Conservation (phyloP, 805 yeast genomes). For the Scheffersomyces coipomensis region DNA sequence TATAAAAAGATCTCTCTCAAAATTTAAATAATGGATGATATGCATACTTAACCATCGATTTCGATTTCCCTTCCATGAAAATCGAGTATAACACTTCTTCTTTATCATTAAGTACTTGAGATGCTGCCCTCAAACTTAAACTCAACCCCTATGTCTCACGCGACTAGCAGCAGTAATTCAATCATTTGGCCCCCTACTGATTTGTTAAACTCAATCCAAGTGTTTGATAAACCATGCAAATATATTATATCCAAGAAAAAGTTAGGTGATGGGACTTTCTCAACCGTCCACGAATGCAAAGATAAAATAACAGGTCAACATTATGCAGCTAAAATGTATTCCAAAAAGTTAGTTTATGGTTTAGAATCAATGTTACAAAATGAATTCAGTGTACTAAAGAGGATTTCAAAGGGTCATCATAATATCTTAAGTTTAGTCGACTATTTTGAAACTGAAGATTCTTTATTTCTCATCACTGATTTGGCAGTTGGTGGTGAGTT, state of each 20-base stretch:
- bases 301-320: constrained; percentile 36
- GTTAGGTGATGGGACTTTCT: constrained; percentile 49
- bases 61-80: no score
- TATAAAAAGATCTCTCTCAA: no score
- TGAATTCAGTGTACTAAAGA: constrained; percentile 57
- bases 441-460: constrained; percentile 65
- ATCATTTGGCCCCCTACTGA: no score
- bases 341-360: constrained; percentile 50
- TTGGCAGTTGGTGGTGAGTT: constrained; percentile 69
- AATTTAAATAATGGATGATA: no score
- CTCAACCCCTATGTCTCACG: no score
- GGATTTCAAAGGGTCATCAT: constrained; percentile 47
- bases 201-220: no score
- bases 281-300: constrained; percentile 51
- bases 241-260: constrained; percentile 27
- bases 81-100: no score
- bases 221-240: constrained; percentile 18
- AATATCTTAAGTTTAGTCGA: constrained; percentile 64
- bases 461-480: constrained; percentile 59
- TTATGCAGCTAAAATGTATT: constrained; percentile 56
- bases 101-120: no score
- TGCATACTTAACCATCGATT: no score
- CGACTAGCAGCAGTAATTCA: no score
- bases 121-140: no score
- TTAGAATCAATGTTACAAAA: constrained; percentile 53